A percentile compares a stretch with the other conserved stretches of the same genome.
Conservation (phyloP, 2,329 filamentous ascomycete genomes). For the Fusarium pininemorale region DNA sequence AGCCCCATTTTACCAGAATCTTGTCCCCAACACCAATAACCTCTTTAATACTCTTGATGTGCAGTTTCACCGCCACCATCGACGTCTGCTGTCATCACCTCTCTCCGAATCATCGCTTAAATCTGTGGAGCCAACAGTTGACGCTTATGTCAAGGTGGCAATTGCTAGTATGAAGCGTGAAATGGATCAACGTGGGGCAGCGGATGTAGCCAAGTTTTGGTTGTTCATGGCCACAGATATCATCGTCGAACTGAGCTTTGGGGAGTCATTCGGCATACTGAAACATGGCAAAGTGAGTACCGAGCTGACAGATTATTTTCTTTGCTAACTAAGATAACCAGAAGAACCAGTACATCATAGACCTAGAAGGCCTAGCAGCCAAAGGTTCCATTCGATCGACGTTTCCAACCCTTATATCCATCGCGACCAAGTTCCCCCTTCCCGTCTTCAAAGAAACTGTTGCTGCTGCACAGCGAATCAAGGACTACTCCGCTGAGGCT, state of each 20-base stretch:
- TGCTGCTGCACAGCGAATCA: neutral
- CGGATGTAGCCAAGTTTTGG: neutral
- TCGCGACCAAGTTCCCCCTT: neutral
- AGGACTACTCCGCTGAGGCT: neutral
- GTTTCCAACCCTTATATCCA: neutral
- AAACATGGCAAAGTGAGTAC: neutral
- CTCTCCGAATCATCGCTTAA: neutral
- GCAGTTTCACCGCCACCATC: neutral
- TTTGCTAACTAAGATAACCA: neutral
- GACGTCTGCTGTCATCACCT: neutral
- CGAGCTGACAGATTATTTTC: rapidly evolving
- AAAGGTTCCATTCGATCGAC: neutral
- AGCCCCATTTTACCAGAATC: neutral
- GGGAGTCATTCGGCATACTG: neutral
- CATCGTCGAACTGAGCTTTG: neutral
- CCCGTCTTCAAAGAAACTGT: neutral
- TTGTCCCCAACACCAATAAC: neutral
- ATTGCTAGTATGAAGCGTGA: neutral
- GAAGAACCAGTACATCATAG: neutral
- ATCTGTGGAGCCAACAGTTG: neutral
- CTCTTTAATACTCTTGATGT: neutral
- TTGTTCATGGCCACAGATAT: neutral
- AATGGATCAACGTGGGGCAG: neutral
- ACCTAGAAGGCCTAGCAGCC: neutral
- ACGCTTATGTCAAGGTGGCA: neutral